A percentile compares a stretch with the other conserved stretches of the same genome.
Conservation (phyloP, 2,329 filamentous ascomycete species). For the Fusarium devonianum region DNA sequence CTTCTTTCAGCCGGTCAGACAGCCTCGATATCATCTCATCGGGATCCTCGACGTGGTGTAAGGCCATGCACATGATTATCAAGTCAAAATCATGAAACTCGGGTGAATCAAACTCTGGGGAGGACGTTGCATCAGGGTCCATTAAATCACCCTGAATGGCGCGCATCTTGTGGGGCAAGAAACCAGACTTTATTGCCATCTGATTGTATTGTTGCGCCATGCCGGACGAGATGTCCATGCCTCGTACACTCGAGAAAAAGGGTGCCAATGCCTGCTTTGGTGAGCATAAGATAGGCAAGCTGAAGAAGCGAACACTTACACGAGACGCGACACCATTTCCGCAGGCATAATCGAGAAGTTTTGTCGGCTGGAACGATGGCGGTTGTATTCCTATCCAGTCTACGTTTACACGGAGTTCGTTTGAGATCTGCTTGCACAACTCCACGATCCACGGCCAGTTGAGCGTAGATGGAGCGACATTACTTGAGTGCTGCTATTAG, state of each 20-base stretch:
- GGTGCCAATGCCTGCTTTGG: slow-evolving; percentile 42
- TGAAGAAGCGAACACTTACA: slow-evolving; percentile 19
- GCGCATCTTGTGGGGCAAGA: slow-evolving; percentile 37
- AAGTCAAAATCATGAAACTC: slow-evolving; percentile 44
- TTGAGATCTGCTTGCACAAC: slow-evolving; percentile 37
- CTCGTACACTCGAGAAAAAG: slow-evolving; percentile 42
- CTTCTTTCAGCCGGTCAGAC: slow-evolving; percentile 39
- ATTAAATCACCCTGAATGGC: slow-evolving; percentile 45
- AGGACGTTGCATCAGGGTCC: slow-evolving; percentile 29
- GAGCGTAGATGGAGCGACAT: slow-evolving; percentile 25
- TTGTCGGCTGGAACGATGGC: slow-evolving; percentile 9
- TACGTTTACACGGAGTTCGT: slow-evolving; percentile 36
- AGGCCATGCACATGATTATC: slow-evolving; percentile 46
- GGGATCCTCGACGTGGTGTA: slow-evolving; percentile 47
- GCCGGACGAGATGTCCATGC: slow-evolving; percentile 46
- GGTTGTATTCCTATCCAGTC: slow-evolving; percentile 39
- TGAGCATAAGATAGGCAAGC: background rate
- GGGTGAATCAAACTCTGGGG: slow-evolving; percentile 24
- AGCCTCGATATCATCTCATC: slow-evolving; percentile 41
- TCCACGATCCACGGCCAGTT: slow-evolving; percentile 37
- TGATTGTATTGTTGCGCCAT: slow-evolving; percentile 46
- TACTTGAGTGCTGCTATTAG: slow-evolving; percentile 19
- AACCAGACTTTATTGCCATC: slow-evolving; percentile 36
- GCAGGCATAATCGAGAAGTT: slow-evolving; percentile 45
- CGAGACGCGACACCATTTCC: slow-evolving; percentile 43